Conservation (phyloP, 257 asterid genomes). For the Verbena officinalis region DNA sequence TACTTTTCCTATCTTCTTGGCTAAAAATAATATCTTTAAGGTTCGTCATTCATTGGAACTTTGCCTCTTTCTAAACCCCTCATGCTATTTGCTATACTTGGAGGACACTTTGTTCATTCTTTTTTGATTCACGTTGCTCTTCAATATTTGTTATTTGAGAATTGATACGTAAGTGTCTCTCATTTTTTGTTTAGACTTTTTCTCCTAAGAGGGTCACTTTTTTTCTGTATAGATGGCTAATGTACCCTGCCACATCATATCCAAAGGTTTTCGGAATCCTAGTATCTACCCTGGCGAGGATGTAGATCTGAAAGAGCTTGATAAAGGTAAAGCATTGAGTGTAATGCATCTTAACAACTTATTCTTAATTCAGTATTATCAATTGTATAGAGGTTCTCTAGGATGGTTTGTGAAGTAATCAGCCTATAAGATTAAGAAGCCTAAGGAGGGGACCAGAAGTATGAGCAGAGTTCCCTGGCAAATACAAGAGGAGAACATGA, state of each 20-base stretch:
- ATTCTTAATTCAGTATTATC: slow-evolving; percentile 8
- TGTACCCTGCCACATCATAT: slow-evolving; percentile 58
- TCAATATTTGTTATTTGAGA: slow-evolving; percentile 10
- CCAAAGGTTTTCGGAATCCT: slow-evolving; percentile 63
- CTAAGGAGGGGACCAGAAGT: slow-evolving; percentile 4
- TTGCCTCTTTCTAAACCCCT: neutral
- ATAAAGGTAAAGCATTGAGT: slow-evolving; percentile 62
- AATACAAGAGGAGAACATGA: slow-evolving; percentile 1
- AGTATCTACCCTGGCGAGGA: slow-evolving; percentile 50
- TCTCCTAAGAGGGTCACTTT: too few species aligned
- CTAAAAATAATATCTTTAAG: slow-evolving; percentile 53
- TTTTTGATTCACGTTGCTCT: slow-evolving; percentile 9
- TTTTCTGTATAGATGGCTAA: slow-evolving; percentile 44
- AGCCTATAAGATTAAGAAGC: slow-evolving; percentile 21
- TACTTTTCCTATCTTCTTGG: slow-evolving; percentile 71
- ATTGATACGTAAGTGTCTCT: neutral
- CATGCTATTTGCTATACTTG: slow-evolving; percentile 1
- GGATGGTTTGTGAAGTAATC: slow-evolving; percentile 24
- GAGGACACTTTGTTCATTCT: neutral
- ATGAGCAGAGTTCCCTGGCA: neutral
- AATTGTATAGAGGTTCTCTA: slow-evolving; percentile 24
- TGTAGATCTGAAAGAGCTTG: slow-evolving; percentile 55
- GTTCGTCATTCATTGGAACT: slow-evolving; percentile 45
- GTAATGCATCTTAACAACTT: slow-evolving; percentile 8
- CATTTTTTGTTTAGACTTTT: too few species aligned